Base-by-base conservation (phyloP, 2,329 filamentous ascomycete species). In the Calonectria leucothoes region DNA sequence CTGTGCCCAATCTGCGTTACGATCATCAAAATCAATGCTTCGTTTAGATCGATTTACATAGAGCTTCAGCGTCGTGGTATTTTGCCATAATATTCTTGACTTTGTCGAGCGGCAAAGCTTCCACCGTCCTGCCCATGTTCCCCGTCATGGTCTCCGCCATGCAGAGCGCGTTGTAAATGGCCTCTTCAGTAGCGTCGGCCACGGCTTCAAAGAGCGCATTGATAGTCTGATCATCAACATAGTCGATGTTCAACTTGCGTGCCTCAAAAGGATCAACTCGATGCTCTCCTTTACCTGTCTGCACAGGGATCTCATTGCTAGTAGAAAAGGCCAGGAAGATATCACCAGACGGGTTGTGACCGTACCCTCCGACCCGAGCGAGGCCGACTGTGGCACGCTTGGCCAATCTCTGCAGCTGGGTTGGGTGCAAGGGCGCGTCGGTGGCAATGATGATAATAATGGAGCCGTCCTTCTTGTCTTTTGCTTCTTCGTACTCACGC, bases 281-380 rank as follows among this genome's bases (percentile, higher is more conserved):
- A 20, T 76, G 72, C 27, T 82, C 80, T 57, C 78, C 80, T 3
- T 74, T 79, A n/a, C 83, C 77, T 6, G 82, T 84, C 80, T 89
- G 87, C n/a, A 78, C 78, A 0, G 75, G 76, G 5, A 90, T 82
- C 52, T 85, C 81, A 70, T 88, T 90, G 14, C 85, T 90, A 0
- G 91, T 93, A 8, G 90, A 92, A 72, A 93, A 89, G 0, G 91
- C 91, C 7, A 93, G 85, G 78, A 93, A 92, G 63, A 93, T 87
- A 71, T 93, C 91, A 0, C 91, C 92, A 0, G 90, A 92, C 20
- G 86, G 86, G 74, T 92, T 92, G 25, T 89, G 85, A 0, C 89
- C 91, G 70, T 89, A 89, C 0, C 90, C 89, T 4, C 91, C 91
- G 0, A 91, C 90, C 48, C 88, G 85, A 0, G 89, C 84, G 0